phyloP scores from a whole-genome alignment of 345 rosid species.

The Arabidopsis arenosa region DNA sequence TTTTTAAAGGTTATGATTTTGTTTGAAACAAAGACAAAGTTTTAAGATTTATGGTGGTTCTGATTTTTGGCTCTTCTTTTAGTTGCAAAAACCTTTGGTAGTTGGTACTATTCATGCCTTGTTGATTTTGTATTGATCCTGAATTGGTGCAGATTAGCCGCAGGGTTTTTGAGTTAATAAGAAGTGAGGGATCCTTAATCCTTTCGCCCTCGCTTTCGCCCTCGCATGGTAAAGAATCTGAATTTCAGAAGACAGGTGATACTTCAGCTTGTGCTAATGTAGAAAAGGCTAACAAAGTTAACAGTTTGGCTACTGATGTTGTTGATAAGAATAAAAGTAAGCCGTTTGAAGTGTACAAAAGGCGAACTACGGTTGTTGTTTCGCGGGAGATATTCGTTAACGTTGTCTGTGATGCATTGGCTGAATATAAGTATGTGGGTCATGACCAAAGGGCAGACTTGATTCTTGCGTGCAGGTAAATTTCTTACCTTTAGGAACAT shows the following conservation, averaged over 20 bases:
- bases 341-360: constrained; percentile 85
- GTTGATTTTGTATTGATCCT: not conserved
- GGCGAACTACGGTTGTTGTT: constrained; percentile 79
- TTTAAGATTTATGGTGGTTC: not conserved
- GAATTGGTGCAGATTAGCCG: constrained; percentile 70
- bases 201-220: constrained; percentile 44
- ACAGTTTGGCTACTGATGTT: constrained; percentile 40
- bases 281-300: constrained; percentile 35
- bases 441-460: constrained; percentile 97
- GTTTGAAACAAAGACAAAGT: not conserved
- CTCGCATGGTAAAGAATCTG: constrained; percentile 51
- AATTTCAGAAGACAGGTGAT: constrained; percentile 46
- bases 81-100: not conserved
- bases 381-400: constrained; percentile 68
- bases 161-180: constrained; percentile 78
- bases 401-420: constrained; percentile 81
- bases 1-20: not conserved
- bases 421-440: constrained; percentile 95
- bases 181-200: constrained; percentile 56
- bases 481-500: constrained; percentile 18
- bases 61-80: not conserved
- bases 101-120: not conserved
- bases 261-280: constrained; percentile 37
- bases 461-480: constrained; percentile 91
- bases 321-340: constrained; percentile 51